Percentiles rank a stretch among this genome's conserved stretches.
phyloP scores from a whole-genome alignment of 148 eudicot species.

The Chenopodium quinoa region DNA sequence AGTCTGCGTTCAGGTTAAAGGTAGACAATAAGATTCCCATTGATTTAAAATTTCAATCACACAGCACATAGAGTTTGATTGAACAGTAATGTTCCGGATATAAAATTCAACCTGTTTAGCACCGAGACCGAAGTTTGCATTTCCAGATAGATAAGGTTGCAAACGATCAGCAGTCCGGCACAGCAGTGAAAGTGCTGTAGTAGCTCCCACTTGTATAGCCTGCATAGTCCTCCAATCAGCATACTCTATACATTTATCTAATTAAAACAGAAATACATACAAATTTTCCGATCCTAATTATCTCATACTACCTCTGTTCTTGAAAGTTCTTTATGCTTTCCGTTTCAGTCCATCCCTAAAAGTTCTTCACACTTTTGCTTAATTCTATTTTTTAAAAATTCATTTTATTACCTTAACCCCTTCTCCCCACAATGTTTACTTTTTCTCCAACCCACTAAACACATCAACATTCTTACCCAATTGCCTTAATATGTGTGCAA shows the following conservation, averaged over 20 bases:
- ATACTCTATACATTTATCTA: not conserved
- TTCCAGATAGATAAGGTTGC: slow-evolving; percentile 44
- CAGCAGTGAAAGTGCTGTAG: slow-evolving; percentile 58
- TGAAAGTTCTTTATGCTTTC: no score
- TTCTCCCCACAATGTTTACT: no score
- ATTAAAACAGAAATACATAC: not conserved
- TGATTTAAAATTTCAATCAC: not conserved
- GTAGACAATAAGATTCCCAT: not conserved
- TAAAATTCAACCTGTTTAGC: slow-evolving; percentile 60
- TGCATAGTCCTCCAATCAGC: slow-evolving; percentile 31
- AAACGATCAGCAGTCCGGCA: slow-evolving; percentile 53
- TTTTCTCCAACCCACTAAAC: no score
- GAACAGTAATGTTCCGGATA: slow-evolving; percentile 5
- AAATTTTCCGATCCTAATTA: no score
- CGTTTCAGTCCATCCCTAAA: no score
- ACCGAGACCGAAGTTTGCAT: slow-evolving; percentile 62
- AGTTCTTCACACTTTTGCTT: no score
- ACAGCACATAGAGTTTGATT: not conserved
- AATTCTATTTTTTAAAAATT: no score
- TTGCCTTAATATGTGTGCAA: no score
- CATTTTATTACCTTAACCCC: no score
- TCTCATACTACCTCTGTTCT: no score
- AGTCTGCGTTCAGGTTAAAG: not conserved
- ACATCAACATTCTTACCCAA: no score
- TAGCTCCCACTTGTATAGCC: slow-evolving; percentile 77